These are phyloP conservation scores for Fusarium caatingaense DNA, from an alignment of 2,329 filamentous ascomycete genomes.

Conservation along the genomic window DNA sequence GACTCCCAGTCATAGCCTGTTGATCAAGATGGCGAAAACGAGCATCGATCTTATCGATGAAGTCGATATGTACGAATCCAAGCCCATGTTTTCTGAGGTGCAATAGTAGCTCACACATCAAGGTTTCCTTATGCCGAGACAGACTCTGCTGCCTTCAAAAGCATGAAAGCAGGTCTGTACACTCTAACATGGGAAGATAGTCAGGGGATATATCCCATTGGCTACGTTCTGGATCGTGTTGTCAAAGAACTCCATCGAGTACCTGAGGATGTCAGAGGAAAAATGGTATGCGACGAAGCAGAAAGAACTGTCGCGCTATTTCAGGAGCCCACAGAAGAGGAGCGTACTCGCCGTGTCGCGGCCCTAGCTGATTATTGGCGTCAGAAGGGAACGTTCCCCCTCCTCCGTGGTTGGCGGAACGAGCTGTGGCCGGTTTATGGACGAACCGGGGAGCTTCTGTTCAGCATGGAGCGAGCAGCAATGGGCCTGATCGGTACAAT, in stretches of 20 bases:
- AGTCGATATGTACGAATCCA: constrained; percentile 41
- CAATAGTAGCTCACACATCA: constrained; percentile 11
- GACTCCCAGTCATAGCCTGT: neutral
- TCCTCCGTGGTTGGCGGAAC: constrained; percentile 82
- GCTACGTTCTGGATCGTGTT: constrained; percentile 67
- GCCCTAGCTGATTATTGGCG: constrained; percentile 75
- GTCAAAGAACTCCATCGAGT: constrained; percentile 61
- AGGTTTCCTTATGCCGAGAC: constrained; percentile 84
- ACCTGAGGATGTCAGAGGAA: constrained; percentile 63
- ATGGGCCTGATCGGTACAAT: constrained; percentile 79
- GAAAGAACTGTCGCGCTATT: constrained; percentile 73
- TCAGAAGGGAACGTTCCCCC: constrained; percentile 74
- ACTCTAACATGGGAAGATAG: constrained; percentile 72
- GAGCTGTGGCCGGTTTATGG: constrained; percentile 85
- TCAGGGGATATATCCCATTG: constrained; percentile 72
- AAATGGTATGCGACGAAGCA: constrained; percentile 69
- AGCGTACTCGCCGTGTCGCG: constrained; percentile 68
- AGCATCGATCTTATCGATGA: constrained; percentile 44
- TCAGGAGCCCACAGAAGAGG: constrained; percentile 66
- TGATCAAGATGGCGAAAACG: constrained; percentile 41
- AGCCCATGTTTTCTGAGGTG: neutral
- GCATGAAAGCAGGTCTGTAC: constrained; percentile 71
- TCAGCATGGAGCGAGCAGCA: constrained; percentile 81
- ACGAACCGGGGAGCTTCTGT: constrained; percentile 70
- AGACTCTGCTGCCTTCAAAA: constrained; percentile 66